Base-by-base conservation (phyloP, 495 filamentous ascomycete genomes). In the Penicillium manginii region DNA sequence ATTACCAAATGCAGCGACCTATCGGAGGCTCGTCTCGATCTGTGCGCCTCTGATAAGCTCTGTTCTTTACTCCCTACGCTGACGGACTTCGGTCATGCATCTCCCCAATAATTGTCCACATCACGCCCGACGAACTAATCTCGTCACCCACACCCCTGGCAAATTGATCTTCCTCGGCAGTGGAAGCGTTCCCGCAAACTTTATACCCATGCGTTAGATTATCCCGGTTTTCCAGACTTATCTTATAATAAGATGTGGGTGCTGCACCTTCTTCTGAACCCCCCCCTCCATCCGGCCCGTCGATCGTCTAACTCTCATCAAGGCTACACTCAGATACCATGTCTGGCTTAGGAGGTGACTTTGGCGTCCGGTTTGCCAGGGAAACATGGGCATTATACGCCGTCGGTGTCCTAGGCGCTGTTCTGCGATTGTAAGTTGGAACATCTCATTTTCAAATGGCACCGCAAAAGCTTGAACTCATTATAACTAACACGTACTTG, bases 361-460 rank as follows among this genome's bases (percentile, higher is more conserved):
- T 75, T 60, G 66, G 62, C 43, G 57, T 60, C 18, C 52, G 58
- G 9, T 81, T 81, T 52, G 61, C 65, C 17, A 66, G 62, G 37
- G 78, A 81, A 63, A 79, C 78, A 73, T 81, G 78, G 79, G 61
- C 72, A 39, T 65, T 83, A 19, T 82, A 81, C 50, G 69, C 60
- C 18, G 74, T 82, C 11, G 78, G 78, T 8, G 69, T 81, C 39
- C 52, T 79, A 12, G 65, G 79, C 45, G 73, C 74, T 29, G 59
- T 68, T 9, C 63, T 80, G 45, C 67, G 79, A 72, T 75, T 76
- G 80, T 81, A 57, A 71, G 78, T 73, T n/a, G 18, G 4, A 23
- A 26, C 10, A 32, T 18, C 8, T 50, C 10, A 12, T 33, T 50
- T 39, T 49, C 21, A 37, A 14, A 37, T 11, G 4, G 14, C 15